Percentiles rank a stretch among this genome's conserved stretches.
These are phyloP conservation scores for Drechmeria coniospora DNA, from an alignment of 2,329 filamentous ascomycete species.

Conservation along the genomic window DNA sequence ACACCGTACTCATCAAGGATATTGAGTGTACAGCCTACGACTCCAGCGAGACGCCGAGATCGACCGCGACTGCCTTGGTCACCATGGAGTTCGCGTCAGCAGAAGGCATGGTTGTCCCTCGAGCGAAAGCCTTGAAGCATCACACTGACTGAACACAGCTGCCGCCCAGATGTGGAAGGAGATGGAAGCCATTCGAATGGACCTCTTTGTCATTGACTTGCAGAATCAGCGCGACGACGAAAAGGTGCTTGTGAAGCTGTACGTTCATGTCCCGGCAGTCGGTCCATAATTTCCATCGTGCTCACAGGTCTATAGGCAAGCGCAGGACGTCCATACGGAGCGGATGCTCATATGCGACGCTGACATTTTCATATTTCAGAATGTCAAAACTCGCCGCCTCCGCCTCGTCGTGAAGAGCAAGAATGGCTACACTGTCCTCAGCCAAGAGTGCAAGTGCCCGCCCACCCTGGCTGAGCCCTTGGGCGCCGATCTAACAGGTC, in stretches of 20 bases:
- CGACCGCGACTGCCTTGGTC: neutral
- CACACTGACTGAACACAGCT: neutral
- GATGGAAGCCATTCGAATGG: constrained; percentile 3
- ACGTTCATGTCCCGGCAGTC: neutral
- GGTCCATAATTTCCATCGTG: neutral
- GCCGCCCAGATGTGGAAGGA: constrained; percentile 1
- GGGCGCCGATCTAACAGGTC: no score
- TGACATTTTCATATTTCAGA: constrained; percentile 3
- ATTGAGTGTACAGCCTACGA: constrained; percentile 1
- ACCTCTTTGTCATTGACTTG: constrained; percentile 3
- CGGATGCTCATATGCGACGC: constrained; percentile 4
- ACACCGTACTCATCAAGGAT: neutral
- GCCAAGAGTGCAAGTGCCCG: constrained; percentile 1
- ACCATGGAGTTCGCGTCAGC: neutral
- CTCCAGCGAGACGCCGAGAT: neutral
- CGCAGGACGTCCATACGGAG: constrained; percentile 3
- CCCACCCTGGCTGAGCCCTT: neutral
- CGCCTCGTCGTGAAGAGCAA: constrained; percentile 3
- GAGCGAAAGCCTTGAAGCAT: neutral
- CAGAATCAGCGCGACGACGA: constrained; percentile 1
- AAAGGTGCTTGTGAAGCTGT: constrained; percentile 1
- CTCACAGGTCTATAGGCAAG: constrained; percentile 1
- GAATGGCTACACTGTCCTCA: constrained; percentile 2
- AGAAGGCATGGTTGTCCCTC: neutral
- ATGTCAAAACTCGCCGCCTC: constrained; percentile 1